Evolutionary conservation across 1,139 yeast species (phyloP), one percentile per base, ranked within the genome.

Genomic region (Candida labiduridarum): DNA sequence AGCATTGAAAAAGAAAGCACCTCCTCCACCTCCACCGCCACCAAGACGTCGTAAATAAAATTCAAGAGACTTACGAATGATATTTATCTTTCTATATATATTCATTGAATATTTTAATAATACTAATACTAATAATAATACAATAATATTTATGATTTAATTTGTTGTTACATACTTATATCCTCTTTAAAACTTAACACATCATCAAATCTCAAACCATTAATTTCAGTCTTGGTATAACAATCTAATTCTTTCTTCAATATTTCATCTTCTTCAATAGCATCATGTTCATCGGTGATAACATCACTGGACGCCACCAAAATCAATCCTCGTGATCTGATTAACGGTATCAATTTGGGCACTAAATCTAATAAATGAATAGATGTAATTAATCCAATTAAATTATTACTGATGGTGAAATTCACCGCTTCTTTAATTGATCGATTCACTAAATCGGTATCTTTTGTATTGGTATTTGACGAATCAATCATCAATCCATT

Each of bases 311-410:
- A 78, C 1, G 95, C 95, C 30, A 94, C 94, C 45, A 94, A 72
- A 46, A 94, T 84, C 56, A 94, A 76, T 0, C 98, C 98, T 54
- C 87, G 76, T 1, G 89, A 84, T 52, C 96, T 78, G 18, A 92
- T 87, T 27, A 89, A 79, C 27, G 88, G 88, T 4, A 87, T 81
- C 42, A 92, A 69, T 51, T 87, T 84, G 0, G 96, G 96, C 27
- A 89, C 94, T 42, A 91, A 72, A 39, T 79, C 74, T 51, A 94
- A 71, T 52, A 92, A 65, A 52, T 86, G 85, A 29, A 83, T 80
- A 0, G 96, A 90, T 18, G 90, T 82, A 19, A 90, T 84, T 18
- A 94, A 67, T 18, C 99, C 99, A 55, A 94, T 76, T 52, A 94
- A 74, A 63, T 94, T 94, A 64, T 94, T 94, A 53, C 80, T 78